Evolutionary conservation across 768 basidiomycete genomes (phyloP).

Genomic region (Gelatoporia subvermispora): DNA sequence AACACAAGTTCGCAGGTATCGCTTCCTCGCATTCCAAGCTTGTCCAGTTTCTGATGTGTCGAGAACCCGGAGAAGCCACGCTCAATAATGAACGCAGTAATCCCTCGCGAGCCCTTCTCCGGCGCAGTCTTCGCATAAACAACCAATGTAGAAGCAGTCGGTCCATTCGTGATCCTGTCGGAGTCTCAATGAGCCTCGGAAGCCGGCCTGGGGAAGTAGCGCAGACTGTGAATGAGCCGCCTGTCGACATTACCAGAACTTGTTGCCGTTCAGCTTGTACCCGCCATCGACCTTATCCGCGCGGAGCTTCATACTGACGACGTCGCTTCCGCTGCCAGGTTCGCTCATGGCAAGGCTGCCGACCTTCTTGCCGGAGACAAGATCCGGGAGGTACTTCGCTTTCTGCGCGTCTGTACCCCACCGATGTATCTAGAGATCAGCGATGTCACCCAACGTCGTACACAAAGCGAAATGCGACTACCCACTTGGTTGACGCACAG

Average conservation of each 20-base stretch:
- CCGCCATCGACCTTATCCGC: conserved; percentile 76
- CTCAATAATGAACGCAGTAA: conserved; percentile 90
- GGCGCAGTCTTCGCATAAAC: conserved; percentile 90
- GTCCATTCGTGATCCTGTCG: conserved; percentile 90
- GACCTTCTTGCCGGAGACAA: conserved; percentile 76
- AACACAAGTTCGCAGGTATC: conserved; percentile 94
- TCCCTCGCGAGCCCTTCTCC: conserved; percentile 75
- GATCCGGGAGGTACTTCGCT: conserved; percentile 74
- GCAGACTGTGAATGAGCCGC: not conserved
- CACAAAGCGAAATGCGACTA: too few species aligned
- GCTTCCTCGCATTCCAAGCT: conserved; percentile 94
- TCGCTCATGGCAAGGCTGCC: conserved; percentile 96
- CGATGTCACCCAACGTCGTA: not conserved
- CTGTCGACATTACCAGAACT: conserved; percentile 70
- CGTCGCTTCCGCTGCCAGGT: conserved; percentile 87
- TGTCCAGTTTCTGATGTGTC: conserved; percentile 87
- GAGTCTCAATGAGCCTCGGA: conserved; percentile 1
- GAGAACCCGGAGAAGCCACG: conserved; percentile 80
- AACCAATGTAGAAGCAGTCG: conserved; percentile 83
- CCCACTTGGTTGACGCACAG: conserved; percentile 55
- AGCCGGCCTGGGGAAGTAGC: not conserved
- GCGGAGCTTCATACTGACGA: conserved; percentile 86
- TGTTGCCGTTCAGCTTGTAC: conserved; percentile 82
- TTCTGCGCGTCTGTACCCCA: conserved; percentile 85
- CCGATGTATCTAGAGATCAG: conserved; percentile 48